Conservation (phyloP, 441 rosid genomes). For the Aleurites moluccanus region DNA sequence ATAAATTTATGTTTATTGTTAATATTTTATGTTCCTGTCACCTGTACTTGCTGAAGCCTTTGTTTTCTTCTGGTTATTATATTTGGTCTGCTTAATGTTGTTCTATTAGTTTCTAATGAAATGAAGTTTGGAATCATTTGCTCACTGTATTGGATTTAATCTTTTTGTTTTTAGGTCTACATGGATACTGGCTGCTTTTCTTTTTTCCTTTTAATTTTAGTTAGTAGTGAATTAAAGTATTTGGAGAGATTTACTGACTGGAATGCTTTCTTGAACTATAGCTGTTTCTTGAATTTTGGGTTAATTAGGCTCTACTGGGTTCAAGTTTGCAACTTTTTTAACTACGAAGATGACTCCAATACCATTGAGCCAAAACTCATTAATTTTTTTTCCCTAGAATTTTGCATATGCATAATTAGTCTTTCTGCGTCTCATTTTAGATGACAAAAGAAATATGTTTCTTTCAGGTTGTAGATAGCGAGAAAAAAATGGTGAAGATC, state of each 20-base stretch:
- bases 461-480: slow-evolving; percentile 14
- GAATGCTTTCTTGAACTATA: neutral
- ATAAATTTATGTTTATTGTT: neutral
- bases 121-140: neutral
- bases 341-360: no score
- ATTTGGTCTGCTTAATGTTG: neutral
- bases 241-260: neutral
- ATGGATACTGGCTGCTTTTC: neutral
- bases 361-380: no score
- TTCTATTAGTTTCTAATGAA: neutral
- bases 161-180: neutral
- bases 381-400: neutral
- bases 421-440: neutral
- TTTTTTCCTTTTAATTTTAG: neutral
- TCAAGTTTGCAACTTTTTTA: no score
- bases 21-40: neutral
- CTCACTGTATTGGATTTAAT: neutral
- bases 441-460: neutral
- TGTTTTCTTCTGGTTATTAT: neutral
- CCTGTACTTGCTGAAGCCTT: neutral
- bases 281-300: neutral
- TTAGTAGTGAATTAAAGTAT: neutral
- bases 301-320: no score
- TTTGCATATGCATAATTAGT: neutral
- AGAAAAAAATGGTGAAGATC: slow-evolving; percentile 69